Evolutionary conservation across 2,329 filamentous ascomycete genomes (phyloP).

Genomic region (Dactylellina drechsleri): DNA sequence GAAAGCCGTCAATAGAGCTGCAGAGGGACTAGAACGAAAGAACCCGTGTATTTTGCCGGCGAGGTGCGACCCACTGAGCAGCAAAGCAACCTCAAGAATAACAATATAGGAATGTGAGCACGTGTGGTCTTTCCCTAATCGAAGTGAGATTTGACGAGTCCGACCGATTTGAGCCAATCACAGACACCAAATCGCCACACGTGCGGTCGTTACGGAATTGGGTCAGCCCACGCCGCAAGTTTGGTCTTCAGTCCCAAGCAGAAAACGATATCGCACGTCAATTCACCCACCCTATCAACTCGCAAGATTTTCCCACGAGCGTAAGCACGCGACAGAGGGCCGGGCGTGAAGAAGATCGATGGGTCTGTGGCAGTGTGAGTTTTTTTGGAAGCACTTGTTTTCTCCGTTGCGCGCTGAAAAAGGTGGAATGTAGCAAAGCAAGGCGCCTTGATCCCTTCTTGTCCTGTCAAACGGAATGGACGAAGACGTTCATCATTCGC

Average conservation of each 20-base stretch:
- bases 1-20: background rate
- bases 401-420: conserved; percentile 22
- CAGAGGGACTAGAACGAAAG: background rate
- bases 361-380: conserved; percentile 26
- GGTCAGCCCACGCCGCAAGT: conserved; percentile 30
- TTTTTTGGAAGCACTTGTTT: conserved; percentile 37
- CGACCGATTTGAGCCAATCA: conserved; percentile 44
- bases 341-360: conserved; percentile 33
- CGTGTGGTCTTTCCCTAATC: conserved; percentile 54
- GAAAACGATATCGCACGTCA: conserved; percentile 30
- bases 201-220: conserved; percentile 48
- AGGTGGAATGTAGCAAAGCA: conserved; percentile 48
- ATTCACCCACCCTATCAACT: conserved; percentile 54
- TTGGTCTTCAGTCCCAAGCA: conserved; percentile 28
- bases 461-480: conserved; percentile 13
- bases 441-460: conserved; percentile 43
- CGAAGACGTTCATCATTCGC: conserved; percentile 24
- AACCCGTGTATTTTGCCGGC: conserved; percentile 28
- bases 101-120: conserved; percentile 49
- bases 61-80: conserved; percentile 35
- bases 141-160: conserved; percentile 30
- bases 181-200: conserved; percentile 43
- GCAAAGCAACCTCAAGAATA: background rate
- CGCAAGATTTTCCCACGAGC: conserved; percentile 48
- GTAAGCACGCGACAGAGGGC: conserved; percentile 54